Conservation (phyloP, 371 early-diverging fungal genomes). For the Paraphysoderma sedebokerense region DNA sequence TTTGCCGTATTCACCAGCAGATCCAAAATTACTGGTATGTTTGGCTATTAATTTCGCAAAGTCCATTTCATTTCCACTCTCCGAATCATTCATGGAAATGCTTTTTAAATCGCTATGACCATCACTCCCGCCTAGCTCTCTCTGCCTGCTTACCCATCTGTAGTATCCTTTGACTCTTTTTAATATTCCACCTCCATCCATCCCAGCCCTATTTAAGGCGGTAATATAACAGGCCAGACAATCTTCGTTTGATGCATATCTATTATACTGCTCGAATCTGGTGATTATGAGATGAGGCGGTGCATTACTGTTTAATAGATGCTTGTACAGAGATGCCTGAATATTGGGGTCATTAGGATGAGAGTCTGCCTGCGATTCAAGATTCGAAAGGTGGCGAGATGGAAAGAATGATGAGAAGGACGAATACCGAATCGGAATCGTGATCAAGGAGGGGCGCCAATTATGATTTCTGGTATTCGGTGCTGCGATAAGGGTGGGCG, state of each 20-base stretch:
- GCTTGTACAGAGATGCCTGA: conserved; percentile 56
- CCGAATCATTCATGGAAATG: background rate
- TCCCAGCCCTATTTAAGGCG: conserved; percentile 43
- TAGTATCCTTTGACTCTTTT: conserved; percentile 41
- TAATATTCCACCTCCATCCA: conserved; percentile 42
- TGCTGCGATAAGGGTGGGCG: no score
- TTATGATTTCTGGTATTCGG: no score
- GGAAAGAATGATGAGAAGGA: no score
- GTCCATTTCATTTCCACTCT: conserved; percentile 5
- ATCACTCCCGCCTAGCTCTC: conserved; percentile 6
- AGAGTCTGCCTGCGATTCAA: conserved; percentile 52
- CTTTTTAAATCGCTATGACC: conserved; percentile 7
- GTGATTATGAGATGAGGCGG: conserved; percentile 40
- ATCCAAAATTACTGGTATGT: conserved; percentile 3
- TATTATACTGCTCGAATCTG: conserved; percentile 46
- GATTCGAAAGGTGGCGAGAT: conserved; percentile 29
- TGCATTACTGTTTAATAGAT: conserved; percentile 46
- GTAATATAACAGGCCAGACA: conserved; percentile 47
- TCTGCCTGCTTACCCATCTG: conserved; percentile 15
- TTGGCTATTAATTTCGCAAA: conserved; percentile 8
- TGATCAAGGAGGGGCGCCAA: no score
- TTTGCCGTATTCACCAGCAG: conserved; percentile 6
- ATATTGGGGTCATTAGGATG: conserved; percentile 35
- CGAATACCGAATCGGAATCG: no score
- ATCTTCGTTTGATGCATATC: conserved; percentile 33